Conservation (phyloP, 345 rosid species). For the Bruguiera gymnorhiza region DNA sequence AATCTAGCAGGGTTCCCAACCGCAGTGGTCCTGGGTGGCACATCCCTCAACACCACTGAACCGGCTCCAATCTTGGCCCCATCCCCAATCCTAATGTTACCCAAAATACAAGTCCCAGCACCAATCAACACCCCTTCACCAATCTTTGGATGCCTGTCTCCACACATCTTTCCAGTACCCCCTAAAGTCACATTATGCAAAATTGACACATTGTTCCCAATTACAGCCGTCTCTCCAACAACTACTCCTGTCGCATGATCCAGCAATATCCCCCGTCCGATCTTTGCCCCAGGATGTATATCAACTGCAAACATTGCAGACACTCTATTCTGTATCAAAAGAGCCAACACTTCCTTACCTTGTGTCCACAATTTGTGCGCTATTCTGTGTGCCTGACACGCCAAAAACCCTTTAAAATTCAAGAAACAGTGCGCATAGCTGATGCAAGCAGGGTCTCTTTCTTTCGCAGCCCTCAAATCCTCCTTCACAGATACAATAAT, state of each 20-base stretch:
- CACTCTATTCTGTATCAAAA: constrained; percentile 73
- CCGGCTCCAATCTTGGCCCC: constrained; percentile 97
- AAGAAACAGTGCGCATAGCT: constrained; percentile 76
- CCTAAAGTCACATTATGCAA: constrained; percentile 89
- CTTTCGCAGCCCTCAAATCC: constrained; percentile 65
- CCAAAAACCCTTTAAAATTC: constrained; percentile 74
- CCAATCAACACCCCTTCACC: constrained; percentile 94
- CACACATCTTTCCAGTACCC: constrained; percentile 79
- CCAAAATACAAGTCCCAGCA: constrained; percentile 89
- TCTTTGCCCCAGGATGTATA: constrained; percentile 88
- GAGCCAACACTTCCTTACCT: constrained; percentile 52
- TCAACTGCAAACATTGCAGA: constrained; percentile 77
- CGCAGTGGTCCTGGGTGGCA: constrained; percentile 77
- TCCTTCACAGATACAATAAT: constrained; percentile 51
- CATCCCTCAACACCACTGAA: constrained; percentile 78
- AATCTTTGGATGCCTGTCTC: constrained; percentile 94
- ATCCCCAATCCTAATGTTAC: constrained; percentile 78
- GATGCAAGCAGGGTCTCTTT: constrained; percentile 81
- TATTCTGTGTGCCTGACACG: constrained; percentile 74
- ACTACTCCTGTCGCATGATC: constrained; percentile 87
- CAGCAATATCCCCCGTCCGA: constrained; percentile 68
- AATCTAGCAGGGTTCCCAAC: constrained; percentile 92
- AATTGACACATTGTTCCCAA: constrained; percentile 84
- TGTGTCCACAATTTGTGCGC: constrained; percentile 77
- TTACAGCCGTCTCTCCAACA: constrained; percentile 88